Evolutionary conservation across 345 rosid genomes (phyloP).

Genomic region (Pistacia vera): DNA sequence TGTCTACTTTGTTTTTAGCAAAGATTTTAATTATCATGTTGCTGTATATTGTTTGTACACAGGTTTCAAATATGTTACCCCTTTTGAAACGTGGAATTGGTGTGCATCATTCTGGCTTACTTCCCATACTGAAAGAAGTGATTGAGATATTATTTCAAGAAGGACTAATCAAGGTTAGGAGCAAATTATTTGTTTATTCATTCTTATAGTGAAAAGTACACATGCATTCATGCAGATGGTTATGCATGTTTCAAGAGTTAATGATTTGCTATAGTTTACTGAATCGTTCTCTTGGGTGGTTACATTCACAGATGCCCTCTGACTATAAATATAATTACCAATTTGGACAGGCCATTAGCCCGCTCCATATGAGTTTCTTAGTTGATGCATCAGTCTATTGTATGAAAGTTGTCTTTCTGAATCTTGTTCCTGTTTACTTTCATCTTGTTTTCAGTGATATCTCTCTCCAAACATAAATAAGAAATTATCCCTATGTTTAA

Average conservation of each 20-base stretch:
- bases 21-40: not conserved
- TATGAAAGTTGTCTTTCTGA: not conserved
- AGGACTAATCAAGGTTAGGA: slow-evolving; percentile 88
- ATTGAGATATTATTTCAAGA: slow-evolving; percentile 97
- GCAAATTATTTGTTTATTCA: slow-evolving; percentile 11
- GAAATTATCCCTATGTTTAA: not conserved
- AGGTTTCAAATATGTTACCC: slow-evolving; percentile 95
- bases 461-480: not conserved
- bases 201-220: not conserved
- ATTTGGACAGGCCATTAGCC: not conserved
- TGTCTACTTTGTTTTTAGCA: not conserved
- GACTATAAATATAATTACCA: not conserved
- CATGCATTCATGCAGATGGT: not conserved
- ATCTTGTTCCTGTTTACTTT: not conserved
- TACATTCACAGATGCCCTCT: not conserved
- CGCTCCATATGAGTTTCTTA: not conserved
- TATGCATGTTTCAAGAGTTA: not conserved
- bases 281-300: not conserved
- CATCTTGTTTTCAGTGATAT: not conserved
- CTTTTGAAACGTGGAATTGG: slow-evolving; percentile 98
- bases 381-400: not conserved
- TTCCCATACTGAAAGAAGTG: slow-evolving; percentile 97
- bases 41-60: slow-evolving; percentile 15
- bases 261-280: not conserved
- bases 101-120: slow-evolving; percentile 98